phyloP scores from a whole-genome alignment of 345 rosid genomes.

The Citrus unshiu region DNA sequence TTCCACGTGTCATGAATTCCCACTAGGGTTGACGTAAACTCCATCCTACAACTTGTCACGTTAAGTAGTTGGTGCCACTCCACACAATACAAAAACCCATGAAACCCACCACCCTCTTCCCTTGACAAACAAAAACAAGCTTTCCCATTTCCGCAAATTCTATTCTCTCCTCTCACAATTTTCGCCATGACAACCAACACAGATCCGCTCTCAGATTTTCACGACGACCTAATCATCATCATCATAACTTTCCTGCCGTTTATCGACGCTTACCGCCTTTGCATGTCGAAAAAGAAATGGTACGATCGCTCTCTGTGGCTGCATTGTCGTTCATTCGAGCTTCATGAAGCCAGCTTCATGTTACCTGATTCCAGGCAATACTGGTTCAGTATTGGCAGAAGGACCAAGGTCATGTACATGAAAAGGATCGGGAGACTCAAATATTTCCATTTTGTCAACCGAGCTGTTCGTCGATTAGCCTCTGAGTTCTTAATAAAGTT shows the following conservation, averaged over 20 bases:
- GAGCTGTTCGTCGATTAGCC: background rate
- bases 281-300: background rate
- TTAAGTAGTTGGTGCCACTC: background rate
- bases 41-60: background rate
- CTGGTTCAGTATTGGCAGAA: background rate
- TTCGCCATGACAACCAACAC: background rate
- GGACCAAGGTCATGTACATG: background rate
- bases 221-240: background rate
- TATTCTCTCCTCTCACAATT: background rate
- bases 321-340: background rate
- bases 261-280: background rate
- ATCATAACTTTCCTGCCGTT: slow-evolving; percentile 6
- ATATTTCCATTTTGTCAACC: background rate
- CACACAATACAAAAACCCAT: background rate
- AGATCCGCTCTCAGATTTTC: background rate
- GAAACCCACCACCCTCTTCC: background rate
- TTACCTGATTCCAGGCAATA: background rate
- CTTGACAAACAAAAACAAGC: too few relatives aligned
- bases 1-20: background rate
- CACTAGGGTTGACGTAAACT: background rate
- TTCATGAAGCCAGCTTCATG: background rate
- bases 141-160: too few relatives aligned
- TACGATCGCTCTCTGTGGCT: background rate
- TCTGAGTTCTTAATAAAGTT: background rate
- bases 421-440: background rate